Evolutionary conservation across 176 grass and related monocot species (phyloP).

Genomic region (Musa acuminata): DNA sequence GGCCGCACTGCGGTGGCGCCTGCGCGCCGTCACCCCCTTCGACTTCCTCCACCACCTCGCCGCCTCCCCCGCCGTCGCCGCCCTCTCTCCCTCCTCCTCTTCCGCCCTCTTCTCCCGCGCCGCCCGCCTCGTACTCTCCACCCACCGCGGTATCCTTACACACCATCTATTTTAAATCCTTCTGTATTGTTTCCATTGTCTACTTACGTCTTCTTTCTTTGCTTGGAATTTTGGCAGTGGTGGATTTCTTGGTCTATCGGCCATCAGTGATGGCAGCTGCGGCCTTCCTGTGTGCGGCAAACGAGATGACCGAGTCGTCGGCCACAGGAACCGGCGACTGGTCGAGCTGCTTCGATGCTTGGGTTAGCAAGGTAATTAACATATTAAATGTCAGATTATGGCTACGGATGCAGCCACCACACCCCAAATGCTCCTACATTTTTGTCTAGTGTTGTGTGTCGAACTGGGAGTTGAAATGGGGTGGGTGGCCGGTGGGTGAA

Average conservation of each 20-base stretch:
- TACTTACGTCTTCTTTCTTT: not conserved
- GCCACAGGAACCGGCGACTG: not conserved
- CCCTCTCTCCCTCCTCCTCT: not conserved
- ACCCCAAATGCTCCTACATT: too few relatives aligned
- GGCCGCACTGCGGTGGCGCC: slow-evolving; percentile 28
- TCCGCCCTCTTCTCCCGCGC: slow-evolving; percentile 2
- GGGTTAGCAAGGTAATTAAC: slow-evolving; percentile 25
- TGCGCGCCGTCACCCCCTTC: slow-evolving; percentile 38
- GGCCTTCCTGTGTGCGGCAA: slow-evolving; percentile 22
- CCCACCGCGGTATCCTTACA: slow-evolving; percentile 14
- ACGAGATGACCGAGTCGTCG: slow-evolving; percentile 9
- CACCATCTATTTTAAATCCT: not conserved
- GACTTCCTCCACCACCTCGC: slow-evolving; percentile 34
- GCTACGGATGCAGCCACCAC: not conserved
- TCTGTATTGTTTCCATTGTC: too few relatives aligned
- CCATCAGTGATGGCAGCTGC: slow-evolving; percentile 35
- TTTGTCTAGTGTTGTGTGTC: too few relatives aligned
- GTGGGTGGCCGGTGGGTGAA: not conserved
- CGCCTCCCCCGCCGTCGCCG: not conserved
- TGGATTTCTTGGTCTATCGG: slow-evolving; percentile 40
- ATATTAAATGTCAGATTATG: not conserved
- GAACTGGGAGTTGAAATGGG: too few relatives aligned
- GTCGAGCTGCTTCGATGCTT: slow-evolving; percentile 1
- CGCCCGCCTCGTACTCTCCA: slow-evolving; percentile 15
- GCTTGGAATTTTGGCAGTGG: not conserved